Conservation (phyloP, 2,329 filamentous ascomycete species). For the Coniochaeta ligniaria region DNA sequence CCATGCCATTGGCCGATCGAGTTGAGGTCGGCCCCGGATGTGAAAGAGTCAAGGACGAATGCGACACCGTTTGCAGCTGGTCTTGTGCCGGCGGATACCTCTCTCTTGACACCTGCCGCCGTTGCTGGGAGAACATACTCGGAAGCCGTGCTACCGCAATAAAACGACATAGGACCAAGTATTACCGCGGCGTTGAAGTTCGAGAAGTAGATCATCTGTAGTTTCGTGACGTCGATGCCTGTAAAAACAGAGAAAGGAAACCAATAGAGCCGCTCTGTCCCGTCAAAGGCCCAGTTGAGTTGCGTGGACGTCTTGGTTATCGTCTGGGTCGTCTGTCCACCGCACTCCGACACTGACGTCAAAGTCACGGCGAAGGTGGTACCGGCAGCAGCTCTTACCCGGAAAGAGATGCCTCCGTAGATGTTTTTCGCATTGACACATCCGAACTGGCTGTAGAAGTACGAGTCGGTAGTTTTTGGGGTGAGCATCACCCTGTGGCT, state of each 20-base stretch:
- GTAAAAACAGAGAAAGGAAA: slow-evolving; percentile 46
- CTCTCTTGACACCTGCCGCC: slow-evolving; percentile 14
- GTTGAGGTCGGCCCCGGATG: slow-evolving; percentile 38
- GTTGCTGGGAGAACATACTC: slow-evolving; percentile 41
- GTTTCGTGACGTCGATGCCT: slow-evolving; percentile 41
- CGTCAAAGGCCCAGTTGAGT: slow-evolving; percentile 54
- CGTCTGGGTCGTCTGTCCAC: slow-evolving; percentile 25
- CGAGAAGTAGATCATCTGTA: slow-evolving; percentile 44
- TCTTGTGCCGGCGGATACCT: slow-evolving; percentile 33
- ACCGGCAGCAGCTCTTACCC: slow-evolving; percentile 44
- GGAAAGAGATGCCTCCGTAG: slow-evolving; percentile 49
- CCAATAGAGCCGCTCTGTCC: slow-evolving; percentile 50
- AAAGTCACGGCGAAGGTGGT: slow-evolving; percentile 45
- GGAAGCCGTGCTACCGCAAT: slow-evolving; percentile 43
- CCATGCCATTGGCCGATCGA: slow-evolving; percentile 60
- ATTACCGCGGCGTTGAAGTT: slow-evolving; percentile 37
- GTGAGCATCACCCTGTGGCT: slow-evolving; percentile 45
- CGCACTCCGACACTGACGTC: slow-evolving; percentile 37
- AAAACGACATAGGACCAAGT: slow-evolving; percentile 50
- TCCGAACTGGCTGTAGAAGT: slow-evolving; percentile 51
- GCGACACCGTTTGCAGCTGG: slow-evolving; percentile 24
- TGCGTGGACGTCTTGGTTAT: slow-evolving; percentile 33
- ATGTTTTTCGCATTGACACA: slow-evolving; percentile 41
- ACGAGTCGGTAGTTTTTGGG: slow-evolving; percentile 38
- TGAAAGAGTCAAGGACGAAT: slow-evolving; percentile 56